Evolutionary conservation across 768 basidiomycete genomes (phyloP), one percentile per base, ranked within the genome.

Genomic region (Lyophyllum shimeji): DNA sequence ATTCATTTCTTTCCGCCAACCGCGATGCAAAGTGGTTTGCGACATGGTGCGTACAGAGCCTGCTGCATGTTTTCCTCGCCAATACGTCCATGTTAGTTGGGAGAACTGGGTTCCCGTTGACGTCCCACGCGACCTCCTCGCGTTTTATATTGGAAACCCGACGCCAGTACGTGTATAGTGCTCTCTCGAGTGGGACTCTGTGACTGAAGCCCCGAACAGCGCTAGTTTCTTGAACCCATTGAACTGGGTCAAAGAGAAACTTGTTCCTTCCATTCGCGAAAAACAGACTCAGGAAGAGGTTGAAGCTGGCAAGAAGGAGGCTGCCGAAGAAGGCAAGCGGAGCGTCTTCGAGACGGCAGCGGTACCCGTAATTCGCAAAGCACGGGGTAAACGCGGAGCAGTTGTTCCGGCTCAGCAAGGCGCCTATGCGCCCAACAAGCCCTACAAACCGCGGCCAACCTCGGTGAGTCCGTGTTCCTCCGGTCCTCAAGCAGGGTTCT

Each of bases 171-270:
- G 81, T 60, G 46, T 17, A 9, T 20, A 31, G 6, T 51, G 4
- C 31, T 24, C 37, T 23, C 53, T 29, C 27, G 33, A 50, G 9
- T 9, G 29, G 59, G 37, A 53, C 47, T 18, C 48, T 18, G 17
- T 15, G 24, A 33, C 39, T 54, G 33, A 52, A 55, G n/a, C 27
- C 46, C 15, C 47, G 21, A 34, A 24, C 55, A 74, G 78, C 60
- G 70, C 71, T 25, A 83, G 84, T 60, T 79, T 78, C 40, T 76
- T 81, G 60, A 81, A 76, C 62, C 86, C 87, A 21, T 62, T 89
- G 43, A 71, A 75, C 17, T 90, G 88, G 88, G 67, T 90, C 8
- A 78, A 77, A 56, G 80, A 87, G 45, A 83, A 81, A 52, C 72
- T 90, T 13, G 72, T 73, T 2, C 81, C 84, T 0, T 69, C 68